These are phyloP conservation scores for Phytophthora foliorum DNA, from an alignment of 352 stramenopile species.

Conservation along the genomic window DNA sequence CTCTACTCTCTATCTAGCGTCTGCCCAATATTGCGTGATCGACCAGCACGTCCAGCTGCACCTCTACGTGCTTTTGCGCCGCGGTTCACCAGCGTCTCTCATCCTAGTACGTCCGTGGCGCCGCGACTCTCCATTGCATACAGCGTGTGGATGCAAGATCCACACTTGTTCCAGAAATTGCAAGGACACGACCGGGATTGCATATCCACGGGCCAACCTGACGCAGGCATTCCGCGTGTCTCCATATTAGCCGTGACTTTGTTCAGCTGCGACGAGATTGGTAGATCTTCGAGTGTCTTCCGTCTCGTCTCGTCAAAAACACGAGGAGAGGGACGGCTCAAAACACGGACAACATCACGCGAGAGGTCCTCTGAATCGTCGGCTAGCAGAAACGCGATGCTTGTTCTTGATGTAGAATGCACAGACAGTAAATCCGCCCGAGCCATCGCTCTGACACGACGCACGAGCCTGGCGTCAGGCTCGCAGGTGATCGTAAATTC, in stretches of 20 bases:
- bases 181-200: not conserved
- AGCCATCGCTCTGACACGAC: not conserved
- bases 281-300: not conserved
- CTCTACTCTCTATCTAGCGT: not conserved
- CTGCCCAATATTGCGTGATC: not conserved
- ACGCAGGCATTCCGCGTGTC: not conserved
- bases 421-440: not conserved
- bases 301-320: not conserved
- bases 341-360: not conserved
- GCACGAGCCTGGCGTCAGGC: not conserved
- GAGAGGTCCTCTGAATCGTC: not conserved
- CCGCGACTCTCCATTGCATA: not conserved
- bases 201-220: constrained; percentile 15
- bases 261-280: not conserved
- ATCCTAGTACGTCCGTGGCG: not conserved
- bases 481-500: not conserved
- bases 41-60: not conserved
- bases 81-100: not conserved
- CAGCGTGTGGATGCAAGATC: constrained; percentile 19
- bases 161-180: not conserved
- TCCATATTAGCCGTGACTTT: not conserved
- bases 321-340: not conserved
- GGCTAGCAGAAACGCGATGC: not conserved
- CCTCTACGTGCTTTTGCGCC: not conserved
- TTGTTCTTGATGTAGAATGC: not conserved